Conservation (phyloP, 176 grass and related monocot genomes). For the Avena insularis region DNA sequence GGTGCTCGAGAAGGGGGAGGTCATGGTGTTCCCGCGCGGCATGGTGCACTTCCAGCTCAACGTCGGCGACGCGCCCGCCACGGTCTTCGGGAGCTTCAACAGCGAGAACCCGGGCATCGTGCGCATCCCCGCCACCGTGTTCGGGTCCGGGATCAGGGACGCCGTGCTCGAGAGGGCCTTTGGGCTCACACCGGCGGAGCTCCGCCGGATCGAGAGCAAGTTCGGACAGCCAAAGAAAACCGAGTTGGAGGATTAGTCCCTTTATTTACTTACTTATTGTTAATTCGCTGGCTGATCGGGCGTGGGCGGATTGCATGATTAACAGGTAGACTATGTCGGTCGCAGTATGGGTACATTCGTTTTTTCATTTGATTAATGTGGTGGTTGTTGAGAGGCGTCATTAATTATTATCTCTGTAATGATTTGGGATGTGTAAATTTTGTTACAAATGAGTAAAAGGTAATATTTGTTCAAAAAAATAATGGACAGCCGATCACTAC, state of each 20-base stretch:
- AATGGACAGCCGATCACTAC: no score
- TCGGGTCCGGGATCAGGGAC: constrained; percentile 69
- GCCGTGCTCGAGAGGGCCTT: constrained; percentile 74
- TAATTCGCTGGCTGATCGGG: not conserved
- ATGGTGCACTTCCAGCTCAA: constrained; percentile 94
- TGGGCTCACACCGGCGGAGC: constrained; percentile 53
- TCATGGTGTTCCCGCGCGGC: constrained; percentile 78
- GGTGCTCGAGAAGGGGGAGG: constrained; percentile 71
- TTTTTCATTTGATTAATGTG: constrained; percentile 31
- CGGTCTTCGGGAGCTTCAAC: constrained; percentile 72
- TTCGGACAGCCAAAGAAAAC: constrained; percentile 58
- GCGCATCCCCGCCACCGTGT: constrained; percentile 67
- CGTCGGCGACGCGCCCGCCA: constrained; percentile 63
- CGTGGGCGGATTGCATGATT: constrained; percentile 16
- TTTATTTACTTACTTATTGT: no score
- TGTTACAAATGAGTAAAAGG: no score
- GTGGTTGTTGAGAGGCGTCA: not conserved
- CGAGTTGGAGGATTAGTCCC: constrained; percentile 37
- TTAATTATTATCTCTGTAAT: not conserved
- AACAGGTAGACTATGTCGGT: constrained; percentile 2
- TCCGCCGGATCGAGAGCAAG: constrained; percentile 63
- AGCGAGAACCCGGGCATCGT: constrained; percentile 84
- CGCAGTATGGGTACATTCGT: not conserved
- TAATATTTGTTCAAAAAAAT: no score
- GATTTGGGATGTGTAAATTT: not conserved